Conservation (phyloP, 768 basidiomycete genomes). For the Epithele typhae region DNA sequence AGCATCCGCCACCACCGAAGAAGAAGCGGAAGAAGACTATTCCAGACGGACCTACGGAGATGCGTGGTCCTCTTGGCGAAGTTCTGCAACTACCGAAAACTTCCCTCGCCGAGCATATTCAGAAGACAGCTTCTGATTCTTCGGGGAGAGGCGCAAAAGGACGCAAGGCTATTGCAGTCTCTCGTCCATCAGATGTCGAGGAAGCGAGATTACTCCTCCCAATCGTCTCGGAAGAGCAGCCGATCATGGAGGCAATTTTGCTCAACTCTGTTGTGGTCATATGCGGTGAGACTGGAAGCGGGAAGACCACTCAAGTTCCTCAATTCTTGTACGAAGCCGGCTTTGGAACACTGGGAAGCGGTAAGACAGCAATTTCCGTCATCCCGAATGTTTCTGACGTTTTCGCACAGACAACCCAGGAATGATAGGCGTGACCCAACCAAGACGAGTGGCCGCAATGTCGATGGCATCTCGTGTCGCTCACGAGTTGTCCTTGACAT, state of each 20-base stretch:
- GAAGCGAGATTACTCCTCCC: conserved; percentile 78
- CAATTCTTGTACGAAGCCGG: conserved; percentile 98
- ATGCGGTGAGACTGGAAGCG: conserved; percentile 94
- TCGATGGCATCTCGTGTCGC: conserved; percentile 93
- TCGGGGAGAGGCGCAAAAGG: neutral
- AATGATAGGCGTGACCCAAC: conserved; percentile 97
- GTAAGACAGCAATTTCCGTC: conserved; percentile 37
- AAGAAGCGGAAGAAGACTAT: conserved; percentile 48
- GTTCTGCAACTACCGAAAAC: conserved; percentile 63
- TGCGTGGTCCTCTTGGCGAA: conserved; percentile 80
- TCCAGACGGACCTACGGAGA: conserved; percentile 31
- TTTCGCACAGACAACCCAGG: conserved; percentile 81
- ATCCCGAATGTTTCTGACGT: conserved; percentile 4
- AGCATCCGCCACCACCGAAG: conserved; percentile 11
- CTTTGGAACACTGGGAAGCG: conserved; percentile 79
- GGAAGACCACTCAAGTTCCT: conserved; percentile 97
- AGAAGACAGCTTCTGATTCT: conserved; percentile 7
- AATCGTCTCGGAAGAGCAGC: conserved; percentile 89
- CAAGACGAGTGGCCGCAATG: conserved; percentile 94
- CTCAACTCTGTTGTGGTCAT: conserved; percentile 85
- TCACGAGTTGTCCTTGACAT: conserved; percentile 83
- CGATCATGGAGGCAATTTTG: conserved; percentile 87
- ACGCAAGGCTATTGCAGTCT: conserved; percentile 47
- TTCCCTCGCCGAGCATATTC: conserved; percentile 52
- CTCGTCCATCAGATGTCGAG: conserved; percentile 65